Evolutionary conservation across 2,329 filamentous ascomycete species (phyloP), one percentile per base, ranked within the genome.

Genomic region (Beauveria brongniartii): DNA sequence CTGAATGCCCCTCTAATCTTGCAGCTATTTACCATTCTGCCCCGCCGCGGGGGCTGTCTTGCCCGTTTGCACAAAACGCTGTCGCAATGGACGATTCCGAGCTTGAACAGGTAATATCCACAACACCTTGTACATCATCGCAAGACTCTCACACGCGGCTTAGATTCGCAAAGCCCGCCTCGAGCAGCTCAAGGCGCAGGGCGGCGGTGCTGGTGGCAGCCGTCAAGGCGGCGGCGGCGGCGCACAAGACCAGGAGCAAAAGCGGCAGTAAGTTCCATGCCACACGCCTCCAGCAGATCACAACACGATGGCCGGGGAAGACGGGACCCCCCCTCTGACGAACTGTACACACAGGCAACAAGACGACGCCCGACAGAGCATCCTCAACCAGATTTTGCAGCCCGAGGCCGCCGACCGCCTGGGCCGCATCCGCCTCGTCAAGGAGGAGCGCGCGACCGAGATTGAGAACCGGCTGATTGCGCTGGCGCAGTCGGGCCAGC

Each of bases 381-480:
- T 97, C 68, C 87, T 99, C 64, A 84, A 83, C 68, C 94, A 97
- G 76, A 97, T 99, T 78, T 90, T 99, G 64, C 88, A 92, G 69
- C 94, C 94, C 66, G 91, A 93, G 71, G 94, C 94, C 20, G 90
- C 91, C 63, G 94, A 99, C 77, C 90, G 94, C 16, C 83, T 99
- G 1, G 91, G 91, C 61, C 91, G 94, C 66, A 97, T 99, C 77
- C 89, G 93, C 40, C 86, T 99, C 63, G 94, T 99, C 71, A 97
- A 97, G 77, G 91, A 92, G 73, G 87, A 88, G 68, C 90, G 94
- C 69, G 94, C 94, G 41, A 84, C 82, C 64, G 92, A 97, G 70
- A 85, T 99, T 61, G 94, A 99, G 79, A 92, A 95, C 80, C 79
- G 93, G 55, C 83, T 99, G 61, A 92, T 99, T 74, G 92, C 88